These are phyloP conservation scores for Borovskyia barvae DNA, from an alignment of 208 protist species.

Conservation along the genomic window DNA sequence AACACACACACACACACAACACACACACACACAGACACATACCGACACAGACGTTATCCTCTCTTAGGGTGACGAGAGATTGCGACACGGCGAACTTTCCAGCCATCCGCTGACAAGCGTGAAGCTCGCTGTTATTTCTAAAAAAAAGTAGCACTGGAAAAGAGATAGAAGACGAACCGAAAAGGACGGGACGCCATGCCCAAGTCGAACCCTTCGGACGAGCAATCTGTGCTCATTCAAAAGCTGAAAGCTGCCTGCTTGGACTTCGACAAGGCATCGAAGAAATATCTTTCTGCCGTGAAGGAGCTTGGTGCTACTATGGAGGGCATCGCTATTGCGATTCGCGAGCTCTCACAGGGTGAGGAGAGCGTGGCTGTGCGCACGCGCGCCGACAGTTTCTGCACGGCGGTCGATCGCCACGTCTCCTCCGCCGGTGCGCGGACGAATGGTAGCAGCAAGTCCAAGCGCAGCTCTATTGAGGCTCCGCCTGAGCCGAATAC, in stretches of 20 bases:
- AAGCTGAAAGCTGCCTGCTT: slow-evolving; percentile 56
- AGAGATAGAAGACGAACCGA: no score
- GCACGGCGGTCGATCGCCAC: slow-evolving; percentile 40
- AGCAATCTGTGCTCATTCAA: slow-evolving; percentile 26
- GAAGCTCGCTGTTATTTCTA: no score
- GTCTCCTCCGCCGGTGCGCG: slow-evolving; percentile 8
- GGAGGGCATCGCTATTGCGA: slow-evolving; percentile 50
- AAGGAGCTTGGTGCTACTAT: slow-evolving; percentile 47
- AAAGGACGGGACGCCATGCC: no score
- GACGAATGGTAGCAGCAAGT: slow-evolving; percentile 5
- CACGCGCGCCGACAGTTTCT: slow-evolving; percentile 31
- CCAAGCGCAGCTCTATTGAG: neutral
- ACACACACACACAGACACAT: no score
- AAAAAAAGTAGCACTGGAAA: no score
- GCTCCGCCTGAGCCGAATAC: neutral
- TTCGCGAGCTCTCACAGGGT: slow-evolving; percentile 52
- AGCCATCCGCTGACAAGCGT: no score
- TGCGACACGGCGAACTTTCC: no score
- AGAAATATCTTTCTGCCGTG: slow-evolving; percentile 57
- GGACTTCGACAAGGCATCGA: slow-evolving; percentile 47
- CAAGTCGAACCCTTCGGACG: slow-evolving; percentile 13
- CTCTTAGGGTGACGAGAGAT: no score
- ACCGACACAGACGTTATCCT: no score
- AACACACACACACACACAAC: no score
- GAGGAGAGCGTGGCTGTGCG: slow-evolving; percentile 24